Conservation (phyloP, 108 stramenopile species). For the Conticribra weissflogii region DNA sequence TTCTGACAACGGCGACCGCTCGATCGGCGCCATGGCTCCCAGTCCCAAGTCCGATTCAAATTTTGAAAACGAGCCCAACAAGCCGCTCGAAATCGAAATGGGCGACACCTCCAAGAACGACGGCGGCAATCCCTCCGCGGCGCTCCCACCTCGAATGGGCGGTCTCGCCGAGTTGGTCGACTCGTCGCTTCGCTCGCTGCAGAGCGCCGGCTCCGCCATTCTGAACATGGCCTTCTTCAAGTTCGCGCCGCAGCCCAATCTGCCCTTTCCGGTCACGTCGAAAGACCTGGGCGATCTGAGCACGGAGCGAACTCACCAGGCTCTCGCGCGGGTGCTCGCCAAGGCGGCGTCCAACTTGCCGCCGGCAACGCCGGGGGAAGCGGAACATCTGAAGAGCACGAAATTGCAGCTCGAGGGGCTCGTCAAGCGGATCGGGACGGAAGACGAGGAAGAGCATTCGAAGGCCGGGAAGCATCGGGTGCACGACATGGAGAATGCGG, state of each 20-base stretch:
- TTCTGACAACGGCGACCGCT: too few species aligned
- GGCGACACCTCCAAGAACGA: conserved; percentile 6
- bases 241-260: too few species aligned
- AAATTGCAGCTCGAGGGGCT: conserved; percentile 55
- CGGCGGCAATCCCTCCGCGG: background rate
- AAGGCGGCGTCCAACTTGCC: conserved; percentile 55
- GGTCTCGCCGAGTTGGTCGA: conserved; percentile 58
- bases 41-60: background rate
- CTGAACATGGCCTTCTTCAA: conserved; percentile 2
- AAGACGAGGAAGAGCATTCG: conserved; percentile 48
- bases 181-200: conserved; percentile 45
- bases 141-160: conserved; percentile 45
- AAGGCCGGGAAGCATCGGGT: conserved; percentile 39
- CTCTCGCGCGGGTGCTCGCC: conserved; percentile 60
- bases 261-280: conserved; percentile 39
- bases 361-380: conserved; percentile 9
- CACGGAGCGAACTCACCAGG: conserved; percentile 61
- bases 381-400: conserved; percentile 19
- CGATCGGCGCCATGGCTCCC: background rate
- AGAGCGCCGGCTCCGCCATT: conserved; percentile 37
- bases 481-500: conserved; percentile 70
- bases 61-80: background rate
- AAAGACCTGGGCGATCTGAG: conserved; percentile 64
- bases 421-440: conserved; percentile 50
- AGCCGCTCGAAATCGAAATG: conserved; percentile 10